Percentiles rank a stretch among this genome's conserved stretches.
These are phyloP conservation scores for Didymella glomerata DNA, from an alignment of 2,329 filamentous ascomycete species.

Conservation along the genomic window DNA sequence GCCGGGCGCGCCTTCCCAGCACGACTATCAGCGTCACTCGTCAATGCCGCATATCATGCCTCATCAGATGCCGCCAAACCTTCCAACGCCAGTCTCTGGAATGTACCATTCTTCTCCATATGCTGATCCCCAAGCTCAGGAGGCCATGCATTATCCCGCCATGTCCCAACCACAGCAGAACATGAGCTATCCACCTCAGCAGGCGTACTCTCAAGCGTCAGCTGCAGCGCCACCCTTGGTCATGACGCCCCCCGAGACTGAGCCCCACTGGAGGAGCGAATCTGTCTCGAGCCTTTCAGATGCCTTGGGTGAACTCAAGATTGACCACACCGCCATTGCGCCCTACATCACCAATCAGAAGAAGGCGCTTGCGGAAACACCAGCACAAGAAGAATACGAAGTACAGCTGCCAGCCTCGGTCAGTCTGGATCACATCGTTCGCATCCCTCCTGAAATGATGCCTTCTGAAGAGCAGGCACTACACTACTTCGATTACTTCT, in stretches of 20 bases:
- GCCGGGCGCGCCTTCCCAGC: constrained; percentile 50
- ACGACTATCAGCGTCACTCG: constrained; percentile 51
- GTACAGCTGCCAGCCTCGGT: constrained; percentile 73
- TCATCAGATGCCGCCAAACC: constrained; percentile 40
- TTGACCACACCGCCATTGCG: constrained; percentile 86
- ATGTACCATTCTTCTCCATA: constrained; percentile 51
- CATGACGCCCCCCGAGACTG: constrained; percentile 61
- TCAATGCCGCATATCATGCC: constrained; percentile 43
- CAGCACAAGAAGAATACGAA: constrained; percentile 76
- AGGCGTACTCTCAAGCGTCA: constrained; percentile 45
- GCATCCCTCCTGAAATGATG: constrained; percentile 93
- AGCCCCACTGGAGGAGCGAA: constrained; percentile 49
- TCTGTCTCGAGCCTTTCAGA: constrained; percentile 74
- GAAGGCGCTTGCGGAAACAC: constrained; percentile 64
- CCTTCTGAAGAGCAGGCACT: constrained; percentile 82
- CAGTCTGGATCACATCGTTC: constrained; percentile 77
- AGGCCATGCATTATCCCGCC: constrained; percentile 48
- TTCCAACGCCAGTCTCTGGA: constrained; percentile 42
- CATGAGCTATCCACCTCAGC: constrained; percentile 46
- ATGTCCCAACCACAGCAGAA: constrained; percentile 49
- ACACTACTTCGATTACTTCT: constrained; percentile 90
- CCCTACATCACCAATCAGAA: constrained; percentile 80
- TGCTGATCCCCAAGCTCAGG: constrained; percentile 44
- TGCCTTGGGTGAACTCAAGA: constrained; percentile 83
- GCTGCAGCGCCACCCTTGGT: constrained; percentile 37